Conservation (phyloP, 306 rosid species). For the Inga oerstediana region DNA sequence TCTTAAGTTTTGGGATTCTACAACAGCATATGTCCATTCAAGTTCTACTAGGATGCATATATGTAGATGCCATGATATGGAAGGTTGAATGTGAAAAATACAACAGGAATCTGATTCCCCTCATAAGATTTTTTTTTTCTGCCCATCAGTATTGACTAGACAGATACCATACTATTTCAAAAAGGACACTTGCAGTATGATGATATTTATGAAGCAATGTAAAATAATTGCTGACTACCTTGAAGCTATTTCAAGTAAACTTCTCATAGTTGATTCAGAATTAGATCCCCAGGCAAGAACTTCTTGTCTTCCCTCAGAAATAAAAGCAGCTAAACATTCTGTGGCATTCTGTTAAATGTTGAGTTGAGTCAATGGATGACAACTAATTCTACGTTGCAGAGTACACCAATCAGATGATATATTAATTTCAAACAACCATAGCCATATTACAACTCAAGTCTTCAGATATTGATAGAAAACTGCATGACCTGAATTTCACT, state of each 20-base stretch:
- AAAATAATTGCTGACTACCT: constrained; percentile 52
- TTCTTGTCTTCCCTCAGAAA: constrained; percentile 75
- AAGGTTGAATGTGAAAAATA: constrained; percentile 25
- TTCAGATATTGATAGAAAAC: constrained; percentile 9
- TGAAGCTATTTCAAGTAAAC: constrained; percentile 83
- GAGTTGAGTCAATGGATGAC: constrained; percentile 21
- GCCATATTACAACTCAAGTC: constrained; percentile 14
- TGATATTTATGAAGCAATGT: constrained; percentile 5
- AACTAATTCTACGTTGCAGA: constrained; percentile 26
- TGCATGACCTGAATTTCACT: constrained; percentile 89
- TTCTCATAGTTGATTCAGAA: constrained; percentile 74
- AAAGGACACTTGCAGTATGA: constrained; percentile 23
- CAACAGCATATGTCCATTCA: neutral
- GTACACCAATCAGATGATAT: neutral
- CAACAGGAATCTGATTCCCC: constrained; percentile 9
- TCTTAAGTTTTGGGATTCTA: too few species aligned
- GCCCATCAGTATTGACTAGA: neutral
- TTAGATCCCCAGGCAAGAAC: constrained; percentile 80
- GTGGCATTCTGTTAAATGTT: constrained; percentile 80
- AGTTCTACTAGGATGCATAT: neutral
- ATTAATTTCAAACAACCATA: neutral
- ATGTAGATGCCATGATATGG: neutral
- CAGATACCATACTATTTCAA: constrained; percentile 2
- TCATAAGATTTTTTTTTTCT: neutral
- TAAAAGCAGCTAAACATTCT: constrained; percentile 84